Evolutionary conservation across 108 stramenopile genomes (phyloP).

Genomic region (Thalassiosira profunda): DNA sequence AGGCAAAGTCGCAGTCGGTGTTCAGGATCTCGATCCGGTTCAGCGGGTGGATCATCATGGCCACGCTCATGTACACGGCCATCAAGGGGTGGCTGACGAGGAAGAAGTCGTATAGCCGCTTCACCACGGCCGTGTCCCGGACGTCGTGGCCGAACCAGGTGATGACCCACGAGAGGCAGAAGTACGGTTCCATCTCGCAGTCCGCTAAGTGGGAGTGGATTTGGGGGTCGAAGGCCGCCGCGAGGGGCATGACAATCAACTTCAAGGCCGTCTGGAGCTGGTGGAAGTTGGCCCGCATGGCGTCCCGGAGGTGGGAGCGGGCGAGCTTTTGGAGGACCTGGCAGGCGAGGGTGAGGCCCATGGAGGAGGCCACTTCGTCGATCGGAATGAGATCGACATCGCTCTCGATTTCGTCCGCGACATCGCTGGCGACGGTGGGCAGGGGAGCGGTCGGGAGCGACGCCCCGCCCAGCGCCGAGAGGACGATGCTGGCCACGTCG

Average conservation of each 20-base stretch:
- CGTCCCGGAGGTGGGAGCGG: slow-evolving; percentile 72
- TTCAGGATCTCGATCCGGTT: slow-evolving; percentile 82
- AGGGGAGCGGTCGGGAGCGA: slow-evolving; percentile 4
- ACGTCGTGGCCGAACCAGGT: slow-evolving; percentile 96
- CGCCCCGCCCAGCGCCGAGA: slow-evolving; percentile 69
- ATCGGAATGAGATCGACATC: slow-evolving; percentile 9
- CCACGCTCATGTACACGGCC: slow-evolving; percentile 78
- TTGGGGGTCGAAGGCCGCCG: slow-evolving; percentile 60
- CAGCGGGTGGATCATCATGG: slow-evolving; percentile 83
- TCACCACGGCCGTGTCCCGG: slow-evolving; percentile 80
- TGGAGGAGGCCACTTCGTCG: slow-evolving; percentile 34
- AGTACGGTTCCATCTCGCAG: slow-evolving; percentile 92
- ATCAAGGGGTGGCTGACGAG: slow-evolving; percentile 83
- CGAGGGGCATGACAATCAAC: slow-evolving; percentile 69
- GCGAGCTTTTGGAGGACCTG: slow-evolving; percentile 68
- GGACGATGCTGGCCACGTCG: slow-evolving; percentile 83
- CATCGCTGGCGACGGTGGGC: background rate
- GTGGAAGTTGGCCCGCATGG: slow-evolving; percentile 59
- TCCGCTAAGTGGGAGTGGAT: slow-evolving; percentile 79
- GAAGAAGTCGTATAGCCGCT: slow-evolving; percentile 92
- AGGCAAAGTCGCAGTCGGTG: slow-evolving; percentile 90
- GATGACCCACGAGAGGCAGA: slow-evolving; percentile 87
- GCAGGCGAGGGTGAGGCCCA: slow-evolving; percentile 73
- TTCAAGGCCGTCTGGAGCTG: slow-evolving; percentile 67
- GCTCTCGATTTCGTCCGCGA: background rate